Conservation (phyloP, 768 basidiomycete genomes). For the Cubamyces lactineus region DNA sequence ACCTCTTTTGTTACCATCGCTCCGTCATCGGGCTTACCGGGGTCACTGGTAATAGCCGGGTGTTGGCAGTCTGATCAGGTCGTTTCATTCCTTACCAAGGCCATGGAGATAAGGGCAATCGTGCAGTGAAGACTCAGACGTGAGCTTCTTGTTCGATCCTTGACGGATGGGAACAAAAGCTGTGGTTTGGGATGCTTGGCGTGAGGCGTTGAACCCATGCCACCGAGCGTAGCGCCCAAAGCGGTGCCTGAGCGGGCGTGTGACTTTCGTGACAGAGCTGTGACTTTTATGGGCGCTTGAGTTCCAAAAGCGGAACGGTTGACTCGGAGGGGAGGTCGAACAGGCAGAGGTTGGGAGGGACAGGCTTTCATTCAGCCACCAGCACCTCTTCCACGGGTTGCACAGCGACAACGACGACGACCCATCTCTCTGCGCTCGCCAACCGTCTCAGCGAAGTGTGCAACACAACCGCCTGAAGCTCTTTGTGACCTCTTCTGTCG, state of each 20-base stretch:
- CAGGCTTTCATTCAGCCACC: slow-evolving; percentile 18
- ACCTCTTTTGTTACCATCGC: no score
- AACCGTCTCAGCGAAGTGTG: no score
- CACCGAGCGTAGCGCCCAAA: not conserved
- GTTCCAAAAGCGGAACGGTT: slow-evolving; percentile 8
- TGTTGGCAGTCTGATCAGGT: no score
- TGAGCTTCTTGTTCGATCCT: not conserved
- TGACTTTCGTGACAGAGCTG: not conserved
- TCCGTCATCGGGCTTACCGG: no score
- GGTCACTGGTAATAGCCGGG: no score
- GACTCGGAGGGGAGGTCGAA: slow-evolving; percentile 13
- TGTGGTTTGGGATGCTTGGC: not conserved
- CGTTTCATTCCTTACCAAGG: no score
- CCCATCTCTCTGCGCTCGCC: not conserved
- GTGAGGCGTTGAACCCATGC: not conserved
- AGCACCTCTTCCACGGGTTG: slow-evolving; percentile 10
- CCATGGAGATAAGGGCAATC: not conserved
- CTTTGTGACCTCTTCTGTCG: not conserved
- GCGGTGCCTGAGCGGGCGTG: not conserved
- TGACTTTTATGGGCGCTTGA: not conserved
- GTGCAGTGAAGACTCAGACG: not conserved
- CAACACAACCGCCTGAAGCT: not conserved
- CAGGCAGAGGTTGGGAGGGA: not conserved
- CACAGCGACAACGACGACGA: slow-evolving; percentile 8
- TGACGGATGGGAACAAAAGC: not conserved